Conservation (phyloP, 352 stramenopile genomes). For the Plasmopara halstedii region DNA sequence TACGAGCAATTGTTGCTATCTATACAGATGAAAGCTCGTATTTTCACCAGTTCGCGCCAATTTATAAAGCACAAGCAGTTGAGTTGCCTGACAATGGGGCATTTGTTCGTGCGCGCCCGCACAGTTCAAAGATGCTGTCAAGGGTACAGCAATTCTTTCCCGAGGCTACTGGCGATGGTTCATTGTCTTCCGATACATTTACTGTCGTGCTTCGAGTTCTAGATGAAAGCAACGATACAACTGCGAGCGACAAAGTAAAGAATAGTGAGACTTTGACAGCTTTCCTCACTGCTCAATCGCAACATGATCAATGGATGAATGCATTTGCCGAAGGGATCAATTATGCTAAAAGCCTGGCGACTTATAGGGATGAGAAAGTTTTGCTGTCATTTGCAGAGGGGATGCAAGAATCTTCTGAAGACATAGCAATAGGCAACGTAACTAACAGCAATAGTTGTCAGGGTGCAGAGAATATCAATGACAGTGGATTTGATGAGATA, state of each 20-base stretch:
- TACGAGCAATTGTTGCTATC: conserved; percentile 25
- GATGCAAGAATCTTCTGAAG: conserved; percentile 1
- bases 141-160: conserved; percentile 16
- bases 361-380: conserved; percentile 43
- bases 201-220: conserved; percentile 17
- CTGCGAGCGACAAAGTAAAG: conserved; percentile 4
- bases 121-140: conserved; percentile 16
- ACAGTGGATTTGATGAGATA: conserved; percentile 13
- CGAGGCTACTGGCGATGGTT: conserved; percentile 2
- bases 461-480: not conserved
- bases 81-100: conserved; percentile 25
- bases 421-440: not conserved
- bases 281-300: conserved; percentile 27
- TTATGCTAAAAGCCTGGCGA: conserved; percentile 41
- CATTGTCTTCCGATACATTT: conserved; percentile 11
- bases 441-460: not conserved
- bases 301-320: conserved; percentile 35
- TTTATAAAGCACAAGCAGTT: conserved; percentile 21
- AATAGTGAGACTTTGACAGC: conserved; percentile 25
- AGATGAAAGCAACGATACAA: not conserved
- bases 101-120: conserved; percentile 1
- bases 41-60: conserved; percentile 13
- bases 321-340: conserved; percentile 33
- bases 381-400: conserved; percentile 35
- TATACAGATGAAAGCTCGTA: conserved; percentile 43